Evolutionary conservation across 768 basidiomycete species (phyloP), one percentile per base, ranked within the genome.

Genomic region (Tylopilus sp.): DNA sequence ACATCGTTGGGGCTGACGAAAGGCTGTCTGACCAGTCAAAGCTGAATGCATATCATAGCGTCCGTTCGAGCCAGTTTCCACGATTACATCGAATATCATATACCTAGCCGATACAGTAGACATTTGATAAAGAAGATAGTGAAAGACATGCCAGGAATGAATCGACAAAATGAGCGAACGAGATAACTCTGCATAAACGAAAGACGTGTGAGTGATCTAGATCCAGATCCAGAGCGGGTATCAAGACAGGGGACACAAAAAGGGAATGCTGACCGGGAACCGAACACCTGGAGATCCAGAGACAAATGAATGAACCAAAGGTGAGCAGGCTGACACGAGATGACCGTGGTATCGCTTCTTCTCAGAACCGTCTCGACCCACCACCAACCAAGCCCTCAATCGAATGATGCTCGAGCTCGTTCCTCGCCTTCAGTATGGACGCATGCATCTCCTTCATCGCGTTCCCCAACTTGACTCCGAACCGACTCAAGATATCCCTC

Each of bases 391-490:
- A 69, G 0, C 93, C 92, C 65, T 98, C 95, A 69, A 98, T 95
- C 44, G 93, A 92, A 62, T 98, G 93, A 64, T 91, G 88, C 69
- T 98, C 97, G 51, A 99, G 79, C 57, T 98, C 95, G 66, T 95
- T 91, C 61, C 97, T 79, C 47, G 94, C 91, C 73, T 98, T 97
- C 57, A 90, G 70, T 52, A 99, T 94, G 26, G 86, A 73, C 13
- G 92, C 87, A 71, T 98, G 93, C 81, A 94, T 92, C 71, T 98
- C 95, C 77, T 95, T 95, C 93, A 99, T 98, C 48, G 86, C 86
- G 53, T 86, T 87, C 4, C 93, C 92, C 50, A 99, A 79, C 75
- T 97, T 98, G 53, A 82, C 80, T 4, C 97, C 95, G 64, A 98
- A 98, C 42, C 93, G 78, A 55, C 83, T 86, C 58, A 98, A 75